A percentile compares a stretch with the other conserved stretches of the same genome.
These are phyloP conservation scores for Eucalyptus tenuipes DNA, from an alignment of 345 rosid genomes.

Conservation along the genomic window DNA sequence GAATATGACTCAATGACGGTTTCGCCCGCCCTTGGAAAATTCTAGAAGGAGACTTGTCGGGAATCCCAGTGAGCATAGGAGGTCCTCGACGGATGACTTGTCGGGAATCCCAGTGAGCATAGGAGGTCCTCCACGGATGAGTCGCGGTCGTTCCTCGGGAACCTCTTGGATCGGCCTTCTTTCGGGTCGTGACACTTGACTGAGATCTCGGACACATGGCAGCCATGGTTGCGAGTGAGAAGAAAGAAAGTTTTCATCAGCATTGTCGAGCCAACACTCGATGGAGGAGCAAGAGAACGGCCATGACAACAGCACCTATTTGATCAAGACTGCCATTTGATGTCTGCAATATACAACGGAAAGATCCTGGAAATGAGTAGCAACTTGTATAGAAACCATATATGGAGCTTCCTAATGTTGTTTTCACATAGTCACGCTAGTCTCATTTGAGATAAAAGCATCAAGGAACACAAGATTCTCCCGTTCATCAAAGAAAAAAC, in stretches of 20 bases:
- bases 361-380: background rate
- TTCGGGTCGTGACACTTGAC: too few species aligned
- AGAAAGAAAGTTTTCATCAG: background rate
- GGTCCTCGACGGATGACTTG: too few species aligned
- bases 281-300: background rate
- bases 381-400: background rate
- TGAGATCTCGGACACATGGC: background rate
- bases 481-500: background rate
- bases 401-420: background rate
- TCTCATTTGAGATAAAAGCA: background rate
- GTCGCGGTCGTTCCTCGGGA: too few species aligned
- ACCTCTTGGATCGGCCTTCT: too few species aligned
- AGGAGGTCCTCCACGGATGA: too few species aligned
- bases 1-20: too few species aligned
- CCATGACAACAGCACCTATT: background rate
- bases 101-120: too few species aligned
- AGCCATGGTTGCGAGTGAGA: background rate
- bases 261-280: background rate
- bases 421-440: background rate
- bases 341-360: constrained; percentile 14
- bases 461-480: background rate
- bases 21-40: too few species aligned
- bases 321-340: background rate
- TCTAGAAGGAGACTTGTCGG: too few species aligned
- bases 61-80: too few species aligned